A percentile compares a stretch with the other conserved stretches of the same genome.
Conservation (phyloP, 495 filamentous ascomycete species). For the Penicillium steckii region DNA sequence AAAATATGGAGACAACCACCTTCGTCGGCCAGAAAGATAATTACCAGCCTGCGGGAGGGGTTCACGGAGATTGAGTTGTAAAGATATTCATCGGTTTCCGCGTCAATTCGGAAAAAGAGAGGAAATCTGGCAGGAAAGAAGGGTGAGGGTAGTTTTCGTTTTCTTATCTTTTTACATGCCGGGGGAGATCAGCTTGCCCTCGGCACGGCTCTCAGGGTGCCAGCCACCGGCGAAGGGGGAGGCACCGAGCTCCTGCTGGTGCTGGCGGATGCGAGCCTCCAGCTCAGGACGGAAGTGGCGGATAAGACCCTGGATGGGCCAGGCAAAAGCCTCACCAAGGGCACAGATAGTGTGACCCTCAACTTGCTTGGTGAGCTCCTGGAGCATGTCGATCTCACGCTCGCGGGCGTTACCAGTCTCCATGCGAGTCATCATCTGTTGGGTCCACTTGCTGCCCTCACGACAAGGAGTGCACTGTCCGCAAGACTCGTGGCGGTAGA, state of each 20-base stretch:
- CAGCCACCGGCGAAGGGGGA: slow-evolving; percentile 83
- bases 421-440: slow-evolving; percentile 97
- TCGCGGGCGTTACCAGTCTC: slow-evolving; percentile 84
- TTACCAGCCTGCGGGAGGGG: slow-evolving; percentile 16
- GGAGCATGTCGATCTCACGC: slow-evolving; percentile 98
- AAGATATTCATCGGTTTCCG: slow-evolving; percentile 21
- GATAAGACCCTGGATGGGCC: slow-evolving; percentile 97
- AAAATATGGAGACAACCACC: slow-evolving; percentile 24
- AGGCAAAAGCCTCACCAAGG: slow-evolving; percentile 95
- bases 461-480: slow-evolving; percentile 98
- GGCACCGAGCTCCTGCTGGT: slow-evolving; percentile 61
- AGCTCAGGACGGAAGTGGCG: slow-evolving; percentile 95
- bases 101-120: slow-evolving; percentile 19
- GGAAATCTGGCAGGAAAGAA: slow-evolving; percentile 9
- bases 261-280: slow-evolving; percentile 80
- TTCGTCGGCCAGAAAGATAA: slow-evolving; percentile 8
- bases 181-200: slow-evolving; percentile 83
- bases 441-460: slow-evolving; percentile 96
- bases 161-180: slow-evolving; percentile 51
- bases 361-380: slow-evolving; percentile 98
- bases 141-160: neutral
- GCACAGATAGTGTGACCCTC: slow-evolving; percentile 99
- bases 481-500: slow-evolving; percentile 98
- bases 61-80: slow-evolving; percentile 23
- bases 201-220: slow-evolving; percentile 68